phyloP scores from a whole-genome alignment of 257 asterid species.

The Dorcoceras hygrometricum region DNA sequence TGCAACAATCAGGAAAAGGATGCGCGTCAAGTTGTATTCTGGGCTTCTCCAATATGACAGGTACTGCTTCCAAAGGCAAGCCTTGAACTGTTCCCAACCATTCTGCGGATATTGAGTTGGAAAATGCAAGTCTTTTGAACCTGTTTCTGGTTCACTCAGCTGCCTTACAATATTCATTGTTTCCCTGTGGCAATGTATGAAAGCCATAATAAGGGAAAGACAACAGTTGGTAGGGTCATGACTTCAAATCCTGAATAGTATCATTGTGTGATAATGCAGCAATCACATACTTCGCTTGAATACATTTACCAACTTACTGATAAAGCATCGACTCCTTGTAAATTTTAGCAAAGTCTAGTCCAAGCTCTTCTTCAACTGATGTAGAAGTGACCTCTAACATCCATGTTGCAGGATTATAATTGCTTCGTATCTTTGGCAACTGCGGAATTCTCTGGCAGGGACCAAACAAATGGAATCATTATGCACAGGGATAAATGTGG shows the following conservation, averaged over 20 bases:
- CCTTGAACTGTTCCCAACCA: conserved; percentile 35
- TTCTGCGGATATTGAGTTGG: conserved; percentile 36
- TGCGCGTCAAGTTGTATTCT: conserved; percentile 34
- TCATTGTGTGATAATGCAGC: neutral
- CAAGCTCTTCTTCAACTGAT: conserved; percentile 20
- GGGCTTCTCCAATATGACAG: conserved; percentile 59
- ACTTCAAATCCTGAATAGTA: no score
- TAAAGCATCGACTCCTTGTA: conserved; percentile 11
- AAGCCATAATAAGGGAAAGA: neutral
- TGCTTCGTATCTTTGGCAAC: conserved; percentile 37
- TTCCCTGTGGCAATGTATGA: neutral
- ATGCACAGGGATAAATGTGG: neutral
- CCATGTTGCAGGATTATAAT: neutral
- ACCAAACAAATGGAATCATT: neutral
- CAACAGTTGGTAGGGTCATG: neutral
- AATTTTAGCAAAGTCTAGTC: conserved; percentile 23
- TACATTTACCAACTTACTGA: neutral
- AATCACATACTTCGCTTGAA: neutral
- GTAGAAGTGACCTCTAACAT: conserved; percentile 46
- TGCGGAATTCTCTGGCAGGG: conserved; percentile 33
- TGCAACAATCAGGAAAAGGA: conserved; percentile 26
- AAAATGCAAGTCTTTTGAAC: conserved; percentile 37
- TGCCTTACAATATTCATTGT: conserved; percentile 21
- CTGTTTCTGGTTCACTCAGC: conserved; percentile 34
- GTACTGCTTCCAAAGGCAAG: conserved; percentile 50